These are phyloP conservation scores for Tylopilus rubrobrunneus DNA, from an alignment of 768 basidiomycete genomes.

Conservation along the genomic window DNA sequence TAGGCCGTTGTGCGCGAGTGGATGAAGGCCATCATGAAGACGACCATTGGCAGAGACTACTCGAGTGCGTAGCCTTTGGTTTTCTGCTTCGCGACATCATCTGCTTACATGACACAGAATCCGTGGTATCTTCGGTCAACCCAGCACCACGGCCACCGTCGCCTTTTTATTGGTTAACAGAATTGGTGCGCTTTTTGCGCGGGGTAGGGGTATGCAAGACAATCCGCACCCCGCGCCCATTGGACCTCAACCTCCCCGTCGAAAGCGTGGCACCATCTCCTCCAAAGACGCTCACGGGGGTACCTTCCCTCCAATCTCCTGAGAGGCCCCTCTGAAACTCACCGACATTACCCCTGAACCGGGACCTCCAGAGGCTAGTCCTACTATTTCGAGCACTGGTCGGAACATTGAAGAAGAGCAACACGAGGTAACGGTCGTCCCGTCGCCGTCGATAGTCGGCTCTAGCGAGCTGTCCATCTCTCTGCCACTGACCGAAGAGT, in stretches of 20 bases:
- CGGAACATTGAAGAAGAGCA: conserved; percentile 20
- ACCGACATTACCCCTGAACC: conserved; percentile 23
- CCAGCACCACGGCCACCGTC: conserved; percentile 94
- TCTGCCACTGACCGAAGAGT: conserved; percentile 31
- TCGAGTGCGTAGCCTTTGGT: conserved; percentile 53
- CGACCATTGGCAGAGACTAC: conserved; percentile 93
- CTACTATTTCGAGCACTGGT: no score
- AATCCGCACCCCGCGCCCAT: no score
- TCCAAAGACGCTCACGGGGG: conserved; percentile 24
- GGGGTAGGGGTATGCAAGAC: no score
- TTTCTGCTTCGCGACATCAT: background rate
- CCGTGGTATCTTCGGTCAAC: conserved; percentile 94
- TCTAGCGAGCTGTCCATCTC: conserved; percentile 22
- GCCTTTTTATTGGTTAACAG: no score
- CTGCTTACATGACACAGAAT: conserved; percentile 47
- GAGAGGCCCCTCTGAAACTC: conserved; percentile 20
- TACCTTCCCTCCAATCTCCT: conserved; percentile 25
- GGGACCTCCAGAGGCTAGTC: no score
- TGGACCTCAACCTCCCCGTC: no score
- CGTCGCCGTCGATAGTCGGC: conserved; percentile 14
- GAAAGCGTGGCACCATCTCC: no score
- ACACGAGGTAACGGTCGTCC: conserved; percentile 8
- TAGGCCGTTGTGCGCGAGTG: conserved; percentile 84
- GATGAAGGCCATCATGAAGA: conserved; percentile 99
- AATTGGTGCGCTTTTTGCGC: no score